Evolutionary conservation across 2,329 filamentous ascomycete species (phyloP).

Genomic region (Samsoniella hepiali): DNA sequence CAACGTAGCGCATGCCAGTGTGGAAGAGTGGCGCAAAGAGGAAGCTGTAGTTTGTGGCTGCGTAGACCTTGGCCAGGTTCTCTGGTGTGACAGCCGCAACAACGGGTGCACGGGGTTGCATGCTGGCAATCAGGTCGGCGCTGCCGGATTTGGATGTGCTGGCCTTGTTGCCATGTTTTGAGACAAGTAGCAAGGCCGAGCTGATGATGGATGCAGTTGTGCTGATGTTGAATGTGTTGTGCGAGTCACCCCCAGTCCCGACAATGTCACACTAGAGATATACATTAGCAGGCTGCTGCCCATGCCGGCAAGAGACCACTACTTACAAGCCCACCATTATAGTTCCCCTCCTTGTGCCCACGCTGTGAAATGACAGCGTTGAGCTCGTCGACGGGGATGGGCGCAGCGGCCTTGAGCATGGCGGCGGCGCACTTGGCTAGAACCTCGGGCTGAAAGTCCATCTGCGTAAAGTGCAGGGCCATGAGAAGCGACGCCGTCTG

Average conservation of each 20-base stretch:
- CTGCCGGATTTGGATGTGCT: slow-evolving; percentile 95
- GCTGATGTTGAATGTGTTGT: slow-evolving; percentile 98
- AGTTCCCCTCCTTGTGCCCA: slow-evolving; percentile 65
- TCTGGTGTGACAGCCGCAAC: slow-evolving; percentile 70
- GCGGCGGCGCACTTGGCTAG: slow-evolving; percentile 77
- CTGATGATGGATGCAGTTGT: slow-evolving; percentile 92
- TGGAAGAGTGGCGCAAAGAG: slow-evolving; percentile 96
- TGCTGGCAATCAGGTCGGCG: slow-evolving; percentile 80
- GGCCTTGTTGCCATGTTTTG: slow-evolving; percentile 94
- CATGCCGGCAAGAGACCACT: not conserved
- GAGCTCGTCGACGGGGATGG: slow-evolving; percentile 64
- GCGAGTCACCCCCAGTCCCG: slow-evolving; percentile 90
- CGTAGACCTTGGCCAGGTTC: slow-evolving; percentile 71
- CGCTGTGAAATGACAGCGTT: slow-evolving; percentile 57
- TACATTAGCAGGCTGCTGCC: slow-evolving; percentile 15
- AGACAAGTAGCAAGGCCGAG: slow-evolving; percentile 77
- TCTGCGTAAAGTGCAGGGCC: slow-evolving; percentile 83
- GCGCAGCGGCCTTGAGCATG: slow-evolving; percentile 78
- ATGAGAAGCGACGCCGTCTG: slow-evolving; percentile 87
- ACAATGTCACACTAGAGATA: slow-evolving; percentile 78
- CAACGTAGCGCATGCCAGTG: slow-evolving; percentile 87
- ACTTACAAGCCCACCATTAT: slow-evolving; percentile 78
- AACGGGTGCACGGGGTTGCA: slow-evolving; percentile 68
- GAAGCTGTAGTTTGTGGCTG: slow-evolving; percentile 85
- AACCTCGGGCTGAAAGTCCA: slow-evolving; percentile 81